Evolutionary conservation across 2,329 filamentous ascomycete genomes (phyloP).

Genomic region (Endocalyx cinctus): DNA sequence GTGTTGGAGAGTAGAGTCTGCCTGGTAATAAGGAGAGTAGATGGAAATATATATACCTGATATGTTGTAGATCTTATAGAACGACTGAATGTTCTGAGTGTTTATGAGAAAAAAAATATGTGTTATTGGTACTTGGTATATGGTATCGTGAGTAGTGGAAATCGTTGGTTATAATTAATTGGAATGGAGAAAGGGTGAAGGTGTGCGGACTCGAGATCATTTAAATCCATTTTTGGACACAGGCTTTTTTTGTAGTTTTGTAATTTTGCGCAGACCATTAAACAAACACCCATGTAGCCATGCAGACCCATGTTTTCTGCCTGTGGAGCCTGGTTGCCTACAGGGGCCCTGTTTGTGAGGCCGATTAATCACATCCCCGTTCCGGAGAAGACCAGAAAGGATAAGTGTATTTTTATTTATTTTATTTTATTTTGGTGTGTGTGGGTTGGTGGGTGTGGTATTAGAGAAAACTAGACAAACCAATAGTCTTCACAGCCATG

Average conservation of each 20-base stretch:
- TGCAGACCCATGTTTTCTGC: too few species aligned
- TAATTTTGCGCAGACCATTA: conserved; percentile 1
- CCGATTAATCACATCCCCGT: conserved; percentile 21
- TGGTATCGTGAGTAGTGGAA: too few species aligned
- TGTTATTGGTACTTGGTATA: too few species aligned
- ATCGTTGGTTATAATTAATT: conserved; percentile 4
- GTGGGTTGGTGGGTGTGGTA: too few species aligned
- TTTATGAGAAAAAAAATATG: too few species aligned
- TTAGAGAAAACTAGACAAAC: conserved; percentile 16
- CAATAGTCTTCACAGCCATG: conserved; percentile 15
- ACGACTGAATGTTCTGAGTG: too few species aligned
- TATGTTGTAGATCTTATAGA: too few species aligned
- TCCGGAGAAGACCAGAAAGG: conserved; percentile 18
- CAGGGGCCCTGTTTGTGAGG: not conserved
- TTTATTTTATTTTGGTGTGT: too few species aligned
- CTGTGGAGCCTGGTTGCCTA: too few species aligned
- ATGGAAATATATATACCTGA: too few species aligned
- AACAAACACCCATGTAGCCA: too few species aligned
- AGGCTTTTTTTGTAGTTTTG: conserved; percentile 1
- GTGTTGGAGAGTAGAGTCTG: conserved; percentile 11
- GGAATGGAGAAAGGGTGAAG: not conserved
- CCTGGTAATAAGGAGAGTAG: conserved; percentile 5
- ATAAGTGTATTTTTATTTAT: conserved; percentile 24
- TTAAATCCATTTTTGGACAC: not conserved
- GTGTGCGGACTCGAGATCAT: not conserved